A percentile compares a stretch with the other conserved stretches of the same genome.
These are phyloP conservation scores for Trichoderma reesei DNA, from an alignment of 495 filamentous ascomycete genomes.

Conservation along the genomic window DNA sequence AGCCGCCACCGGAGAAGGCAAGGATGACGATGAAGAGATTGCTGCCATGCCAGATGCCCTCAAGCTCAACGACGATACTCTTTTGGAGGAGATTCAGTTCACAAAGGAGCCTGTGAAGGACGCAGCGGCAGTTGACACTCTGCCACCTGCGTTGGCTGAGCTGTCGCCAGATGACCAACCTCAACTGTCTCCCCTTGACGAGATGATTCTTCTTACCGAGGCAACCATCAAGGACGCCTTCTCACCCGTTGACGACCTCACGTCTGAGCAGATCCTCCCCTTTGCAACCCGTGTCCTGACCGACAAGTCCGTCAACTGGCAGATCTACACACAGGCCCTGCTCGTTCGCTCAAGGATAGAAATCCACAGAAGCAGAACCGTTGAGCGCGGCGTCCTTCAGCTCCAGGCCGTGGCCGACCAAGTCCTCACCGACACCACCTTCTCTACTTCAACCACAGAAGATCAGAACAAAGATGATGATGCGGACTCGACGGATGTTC, in stretches of 20 bases:
- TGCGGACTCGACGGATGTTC: slow-evolving; percentile 18
- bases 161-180: slow-evolving; percentile 76
- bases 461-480: slow-evolving; percentile 20
- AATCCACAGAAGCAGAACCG: slow-evolving; percentile 69
- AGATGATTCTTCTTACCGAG: slow-evolving; percentile 70
- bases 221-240: slow-evolving; percentile 84
- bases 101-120: slow-evolving; percentile 37
- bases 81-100: slow-evolving; percentile 81
- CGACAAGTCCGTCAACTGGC: slow-evolving; percentile 92
- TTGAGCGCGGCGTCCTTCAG: slow-evolving; percentile 83
- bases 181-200: slow-evolving; percentile 68
- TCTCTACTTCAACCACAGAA: slow-evolving; percentile 25
- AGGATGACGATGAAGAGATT: slow-evolving; percentile 3
- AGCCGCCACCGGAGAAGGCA: not conserved
- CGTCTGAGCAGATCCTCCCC: slow-evolving; percentile 82
- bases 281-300: slow-evolving; percentile 82
- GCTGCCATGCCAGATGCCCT: slow-evolving; percentile 50
- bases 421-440: slow-evolving; percentile 74
- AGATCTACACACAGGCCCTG: slow-evolving; percentile 89
- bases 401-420: slow-evolving; percentile 95
- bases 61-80: slow-evolving; percentile 81
- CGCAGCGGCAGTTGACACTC: slow-evolving; percentile 32
- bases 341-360: slow-evolving; percentile 84
- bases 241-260: slow-evolving; percentile 72
- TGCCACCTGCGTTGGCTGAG: slow-evolving; percentile 49